A percentile compares a stretch with the other conserved stretches of the same genome.
These are phyloP conservation scores for Thamnidium elegans DNA, from an alignment of 192 early-diverging fungal genomes.

Conservation along the genomic window DNA sequence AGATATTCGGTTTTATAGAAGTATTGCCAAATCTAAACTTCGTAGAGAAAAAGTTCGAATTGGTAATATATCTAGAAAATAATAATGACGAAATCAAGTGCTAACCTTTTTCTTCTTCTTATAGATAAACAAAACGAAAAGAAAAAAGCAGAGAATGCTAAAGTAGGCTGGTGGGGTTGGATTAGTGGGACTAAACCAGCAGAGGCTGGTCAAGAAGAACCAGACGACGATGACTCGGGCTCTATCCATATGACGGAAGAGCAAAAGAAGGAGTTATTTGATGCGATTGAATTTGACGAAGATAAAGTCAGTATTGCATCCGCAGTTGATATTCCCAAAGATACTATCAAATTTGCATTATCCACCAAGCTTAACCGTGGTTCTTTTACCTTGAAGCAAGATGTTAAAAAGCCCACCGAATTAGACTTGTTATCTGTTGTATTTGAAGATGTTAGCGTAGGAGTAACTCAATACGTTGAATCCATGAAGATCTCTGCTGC, in stretches of 20 bases:
- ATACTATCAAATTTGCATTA: slow-evolving; percentile 61
- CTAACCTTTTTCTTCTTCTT: not conserved
- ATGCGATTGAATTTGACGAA: slow-evolving; percentile 80
- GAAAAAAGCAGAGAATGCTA: slow-evolving; percentile 39
- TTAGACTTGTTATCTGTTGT: slow-evolving; percentile 49
- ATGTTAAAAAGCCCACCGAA: slow-evolving; percentile 36
- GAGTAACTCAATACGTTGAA: slow-evolving; percentile 51
- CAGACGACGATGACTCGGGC: slow-evolving; percentile 2
- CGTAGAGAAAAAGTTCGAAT: slow-evolving; percentile 58
- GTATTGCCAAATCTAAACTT: slow-evolving; percentile 58
- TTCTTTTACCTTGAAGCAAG: slow-evolving; percentile 70
- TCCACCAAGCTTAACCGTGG: slow-evolving; percentile 68
- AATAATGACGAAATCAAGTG: not conserved
- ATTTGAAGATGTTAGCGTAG: slow-evolving; percentile 61
- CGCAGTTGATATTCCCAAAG: slow-evolving; percentile 58
- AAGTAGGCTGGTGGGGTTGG: slow-evolving; percentile 46
- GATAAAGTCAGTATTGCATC: slow-evolving; percentile 49
- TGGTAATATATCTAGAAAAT: slow-evolving; percentile 9
- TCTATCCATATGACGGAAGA: slow-evolving; percentile 54
- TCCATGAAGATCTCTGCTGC: slow-evolving; percentile 52
- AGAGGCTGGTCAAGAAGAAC: not conserved
- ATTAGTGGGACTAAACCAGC: slow-evolving; percentile 2
- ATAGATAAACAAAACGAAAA: slow-evolving; percentile 31
- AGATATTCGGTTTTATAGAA: slow-evolving; percentile 75
- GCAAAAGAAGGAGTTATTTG: slow-evolving; percentile 78